Base-by-base conservation (phyloP, 2,329 filamentous ascomycete species). In the Fusarium chaquense region DNA sequence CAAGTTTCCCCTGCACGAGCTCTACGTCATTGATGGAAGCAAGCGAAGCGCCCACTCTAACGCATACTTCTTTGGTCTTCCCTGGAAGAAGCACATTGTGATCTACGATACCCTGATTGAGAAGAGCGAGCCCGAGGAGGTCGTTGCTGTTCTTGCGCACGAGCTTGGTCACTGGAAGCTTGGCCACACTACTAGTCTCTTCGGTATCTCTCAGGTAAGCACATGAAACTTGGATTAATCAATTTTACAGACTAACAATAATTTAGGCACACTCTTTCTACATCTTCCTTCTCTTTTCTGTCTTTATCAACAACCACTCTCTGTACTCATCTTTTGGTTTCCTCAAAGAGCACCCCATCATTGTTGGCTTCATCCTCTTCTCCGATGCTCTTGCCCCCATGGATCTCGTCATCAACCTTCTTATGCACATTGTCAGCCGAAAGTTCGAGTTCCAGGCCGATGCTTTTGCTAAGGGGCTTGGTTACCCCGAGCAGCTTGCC, bases 41-140 rank as follows among this genome's bases (percentile, higher is more conserved):
- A 96, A 94, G 85, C 87, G 93, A 76, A 93, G 90, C 78, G 91
- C 92, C 33, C 93, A 97, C 83, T 93, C 91, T 81, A 97, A 97
- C 78, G 93, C 93, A 35, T 96, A 97, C 82, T 99, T 99, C 84
- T 98, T 97, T 75, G 96, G 96, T 65, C 88, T 99, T 58, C 96
- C 96, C 43, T 99, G 95, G 94, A 98, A 98, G 88, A 98, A 98
- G 88, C 97, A 98, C 84, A 99, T 99, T 84, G 96, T 99, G 76
- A 97, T 99, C 78, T 99, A 97, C 79, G 96, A 99, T 79, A 99
- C 97, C 7, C 83, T 99, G 69, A 94, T 99, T 68, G 95, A 98
- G 82, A 97, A 98, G 88, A 96, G 92, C 79, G 89, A 94, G 67
- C 90, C 92, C 6, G 87, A 96, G 77, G 96, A 99, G 81, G 94